Conservation (phyloP, 2,329 filamentous ascomycete genomes). For the Fusarium chlamydosporum region DNA sequence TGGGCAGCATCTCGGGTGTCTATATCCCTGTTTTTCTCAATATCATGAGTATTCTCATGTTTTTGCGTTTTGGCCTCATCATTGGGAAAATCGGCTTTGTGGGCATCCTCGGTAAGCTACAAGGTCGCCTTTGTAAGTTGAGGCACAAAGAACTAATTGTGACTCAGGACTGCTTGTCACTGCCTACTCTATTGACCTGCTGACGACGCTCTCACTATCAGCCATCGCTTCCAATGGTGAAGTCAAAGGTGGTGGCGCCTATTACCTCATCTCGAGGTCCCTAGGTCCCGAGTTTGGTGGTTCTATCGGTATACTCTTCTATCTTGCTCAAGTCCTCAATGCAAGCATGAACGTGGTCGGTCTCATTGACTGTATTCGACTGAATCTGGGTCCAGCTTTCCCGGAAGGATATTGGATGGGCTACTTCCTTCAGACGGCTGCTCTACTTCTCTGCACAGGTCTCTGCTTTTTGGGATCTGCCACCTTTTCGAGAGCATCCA, state of each 20-base stretch:
- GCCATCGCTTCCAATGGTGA: constrained; percentile 93
- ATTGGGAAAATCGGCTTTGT: constrained; percentile 83
- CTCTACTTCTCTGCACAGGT: constrained; percentile 78
- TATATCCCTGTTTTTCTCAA: constrained; percentile 92
- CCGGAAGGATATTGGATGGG: constrained; percentile 81
- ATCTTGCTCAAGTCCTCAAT: constrained; percentile 89
- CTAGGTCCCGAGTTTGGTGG: constrained; percentile 91
- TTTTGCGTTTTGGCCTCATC: constrained; percentile 88
- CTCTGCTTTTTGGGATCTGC: constrained; percentile 85
- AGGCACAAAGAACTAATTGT: not conserved
- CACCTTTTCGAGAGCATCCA: constrained; percentile 85
- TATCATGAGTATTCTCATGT: constrained; percentile 92
- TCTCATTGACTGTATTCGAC: constrained; percentile 83
- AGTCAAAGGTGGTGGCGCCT: constrained; percentile 87
- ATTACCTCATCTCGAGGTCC: constrained; percentile 89
- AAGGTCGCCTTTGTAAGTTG: not conserved
- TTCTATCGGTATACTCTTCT: constrained; percentile 89
- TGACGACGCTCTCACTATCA: constrained; percentile 87
- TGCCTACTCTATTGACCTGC: constrained; percentile 85
- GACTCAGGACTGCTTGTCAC: constrained; percentile 76
- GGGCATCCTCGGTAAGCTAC: constrained; percentile 78
- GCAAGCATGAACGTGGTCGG: constrained; percentile 90
- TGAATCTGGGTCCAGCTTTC: constrained; percentile 78
- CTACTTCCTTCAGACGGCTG: constrained; percentile 81
- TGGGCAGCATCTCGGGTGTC: constrained; percentile 82